Conservation (phyloP, 2,329 filamentous ascomycete genomes). For the Dryadomyces quercus-mongolicae region DNA sequence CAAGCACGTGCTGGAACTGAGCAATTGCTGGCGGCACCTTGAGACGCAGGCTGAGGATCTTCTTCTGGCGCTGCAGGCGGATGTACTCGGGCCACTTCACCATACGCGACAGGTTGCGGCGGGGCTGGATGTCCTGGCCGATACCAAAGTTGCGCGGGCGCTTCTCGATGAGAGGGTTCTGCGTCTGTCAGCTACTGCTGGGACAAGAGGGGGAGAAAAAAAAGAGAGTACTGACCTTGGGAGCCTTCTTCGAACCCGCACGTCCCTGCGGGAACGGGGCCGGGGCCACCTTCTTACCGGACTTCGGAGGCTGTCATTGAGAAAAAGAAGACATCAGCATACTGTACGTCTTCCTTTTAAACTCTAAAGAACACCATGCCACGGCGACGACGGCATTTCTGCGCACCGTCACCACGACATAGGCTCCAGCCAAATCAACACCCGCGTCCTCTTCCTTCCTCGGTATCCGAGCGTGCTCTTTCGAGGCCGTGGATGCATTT, state of each 20-base stretch:
- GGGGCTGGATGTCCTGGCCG: slow-evolving; percentile 96
- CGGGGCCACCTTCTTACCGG: slow-evolving; percentile 94
- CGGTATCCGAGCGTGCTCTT: too few species aligned
- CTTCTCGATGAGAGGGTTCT: slow-evolving; percentile 99
- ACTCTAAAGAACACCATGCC: slow-evolving; percentile 67
- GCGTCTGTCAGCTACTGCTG: slow-evolving; percentile 11
- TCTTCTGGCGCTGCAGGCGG: slow-evolving; percentile 83
- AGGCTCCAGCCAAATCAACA: slow-evolving; percentile 54
- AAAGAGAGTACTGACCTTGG: slow-evolving; percentile 62
- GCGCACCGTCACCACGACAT: slow-evolving; percentile 24
- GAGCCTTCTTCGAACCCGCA: slow-evolving; percentile 83
- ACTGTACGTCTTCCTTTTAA: slow-evolving; percentile 61
- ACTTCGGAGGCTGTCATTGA: slow-evolving; percentile 99
- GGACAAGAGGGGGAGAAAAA: neutral
- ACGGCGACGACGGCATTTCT: slow-evolving; percentile 35
- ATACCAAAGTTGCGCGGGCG: slow-evolving; percentile 95
- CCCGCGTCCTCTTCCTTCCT: neutral
- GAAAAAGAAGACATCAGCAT: slow-evolving; percentile 99
- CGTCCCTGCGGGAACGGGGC: slow-evolving; percentile 94
- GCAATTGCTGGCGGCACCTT: slow-evolving; percentile 97
- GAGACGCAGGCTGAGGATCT: slow-evolving; percentile 96
- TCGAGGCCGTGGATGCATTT: too few species aligned
- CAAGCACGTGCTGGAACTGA: slow-evolving; percentile 95
- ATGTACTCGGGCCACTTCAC: slow-evolving; percentile 99
- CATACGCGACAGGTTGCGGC: slow-evolving; percentile 92